phyloP scores from a whole-genome alignment of 106 monocot genomes.

The Dactylorhiza incarnata region DNA sequence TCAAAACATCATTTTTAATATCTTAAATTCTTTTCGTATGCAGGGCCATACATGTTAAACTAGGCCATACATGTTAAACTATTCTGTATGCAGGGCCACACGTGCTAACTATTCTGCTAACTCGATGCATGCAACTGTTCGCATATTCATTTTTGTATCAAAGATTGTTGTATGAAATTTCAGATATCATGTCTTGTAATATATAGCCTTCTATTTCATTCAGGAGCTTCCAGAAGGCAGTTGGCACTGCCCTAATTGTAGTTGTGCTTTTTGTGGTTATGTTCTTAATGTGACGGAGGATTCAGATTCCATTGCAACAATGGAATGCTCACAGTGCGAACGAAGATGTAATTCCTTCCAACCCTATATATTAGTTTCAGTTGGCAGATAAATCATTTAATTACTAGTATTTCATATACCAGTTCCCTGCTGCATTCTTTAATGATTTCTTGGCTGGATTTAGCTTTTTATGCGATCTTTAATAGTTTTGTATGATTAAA shows the following conservation, averaged over 20 bases:
- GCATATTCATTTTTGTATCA: neutral
- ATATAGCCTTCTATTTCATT: slow-evolving; percentile 1
- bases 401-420: neutral
- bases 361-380: neutral
- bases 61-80: too few relatives aligned
- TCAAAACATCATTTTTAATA: too few relatives aligned
- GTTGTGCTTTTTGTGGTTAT: slow-evolving; percentile 46
- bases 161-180: neutral
- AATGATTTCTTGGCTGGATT: neutral
- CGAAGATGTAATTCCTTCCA: slow-evolving; percentile 47
- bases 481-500: too few relatives aligned
- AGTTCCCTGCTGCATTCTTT: neutral
- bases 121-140: neutral
- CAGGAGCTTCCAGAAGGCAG: slow-evolving; percentile 82
- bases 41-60: too few relatives aligned
- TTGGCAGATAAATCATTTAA: neutral
- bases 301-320: slow-evolving; percentile 18
- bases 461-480: neutral
- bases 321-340: slow-evolving; percentile 72
- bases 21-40: too few relatives aligned
- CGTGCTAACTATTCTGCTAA: neutral
- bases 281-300: slow-evolving; percentile 15
- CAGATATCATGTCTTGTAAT: neutral
- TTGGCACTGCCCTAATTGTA: slow-evolving; percentile 80
- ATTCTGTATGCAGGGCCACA: neutral